phyloP scores from a whole-genome alignment of 305 asterid species.

The Fraxinus albicans region DNA sequence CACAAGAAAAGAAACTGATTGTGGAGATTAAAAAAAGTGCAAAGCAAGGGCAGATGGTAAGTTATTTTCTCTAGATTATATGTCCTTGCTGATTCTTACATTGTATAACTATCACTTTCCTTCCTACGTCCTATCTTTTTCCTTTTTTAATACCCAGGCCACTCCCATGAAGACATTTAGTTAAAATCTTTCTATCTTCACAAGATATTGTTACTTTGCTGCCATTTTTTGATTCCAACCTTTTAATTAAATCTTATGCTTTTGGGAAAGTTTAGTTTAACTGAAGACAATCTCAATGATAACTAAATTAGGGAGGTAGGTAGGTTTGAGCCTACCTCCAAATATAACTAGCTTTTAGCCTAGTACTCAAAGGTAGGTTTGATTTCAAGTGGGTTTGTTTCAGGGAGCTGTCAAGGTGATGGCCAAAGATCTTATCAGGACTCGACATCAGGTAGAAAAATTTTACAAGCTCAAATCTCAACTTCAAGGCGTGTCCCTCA shows the following conservation, averaged over 20 bases:
- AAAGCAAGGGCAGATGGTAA: conserved; percentile 98
- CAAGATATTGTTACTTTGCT: conserved; percentile 9
- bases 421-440: conserved; percentile 63
- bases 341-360: conserved; percentile 8
- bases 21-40: conserved; percentile 96
- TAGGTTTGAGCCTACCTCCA: neutral
- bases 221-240: neutral
- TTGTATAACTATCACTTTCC: neutral
- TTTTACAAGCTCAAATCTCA: conserved; percentile 97
- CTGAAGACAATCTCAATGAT: neutral
- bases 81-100: neutral
- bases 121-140: neutral
- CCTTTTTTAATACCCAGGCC: neutral
- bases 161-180: conserved; percentile 10
- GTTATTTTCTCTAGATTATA: conserved; percentile 18
- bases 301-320: neutral
- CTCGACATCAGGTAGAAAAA: conserved; percentile 70
- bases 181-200: neutral
- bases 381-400: conserved; percentile 34
- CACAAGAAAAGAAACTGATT: conserved; percentile 93
- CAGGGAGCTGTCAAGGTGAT: conserved; percentile 57
- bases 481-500: conserved; percentile 96
- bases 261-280: neutral
- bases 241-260: neutral
- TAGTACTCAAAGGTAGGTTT: conserved; percentile 21